Base-by-base conservation (phyloP, 306 rosid species). In the Carpinus fangiana region DNA sequence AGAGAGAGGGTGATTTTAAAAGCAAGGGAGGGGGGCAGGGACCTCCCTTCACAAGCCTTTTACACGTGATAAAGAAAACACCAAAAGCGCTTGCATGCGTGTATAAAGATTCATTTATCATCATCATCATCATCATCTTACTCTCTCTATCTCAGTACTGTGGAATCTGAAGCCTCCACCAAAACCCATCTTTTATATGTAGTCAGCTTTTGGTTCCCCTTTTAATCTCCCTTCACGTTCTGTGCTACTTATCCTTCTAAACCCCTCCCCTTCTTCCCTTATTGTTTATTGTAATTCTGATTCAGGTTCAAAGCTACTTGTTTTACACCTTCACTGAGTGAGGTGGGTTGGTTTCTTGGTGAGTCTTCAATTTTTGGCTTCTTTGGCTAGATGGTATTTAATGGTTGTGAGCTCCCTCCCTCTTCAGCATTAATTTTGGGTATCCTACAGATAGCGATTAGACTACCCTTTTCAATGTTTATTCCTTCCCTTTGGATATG, bases 81-180 rank as follows among this genome's bases (percentile, higher is more conserved):
- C 90, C 90, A 91, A 90, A 91, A 88, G 87, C 89, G 45, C 73
- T 38, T 89, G 96, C 96, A 91, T 91, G 96, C 96, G 90, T 88
- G 90, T 90, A 86, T 90, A 86, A 87, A 88, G 89, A 82, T 85
- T 87, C 86, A 66, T 67, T 78, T 64, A 77, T 90, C 91, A 87
- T 91, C 93, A 86, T 83, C 89, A 79, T 76, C 93, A 76, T 81
- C 90, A 62, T 73, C 45, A 8, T 53, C 57, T 23, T 31, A 38
- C 64, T 45, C 57, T 47, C 66, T 41, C 74, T 18, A 36, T 43
- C 65, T 41, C 23, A 59, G 64, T 85, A 67, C 57, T 75, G 4
- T 71, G 61, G 68, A 75, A 72, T 72, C 86, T 60, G 76, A 82
- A 72, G 74, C 77, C 61, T 75, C 78, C 73, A 66, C 70, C 74